Evolutionary conservation across 352 stramenopile genomes (phyloP).

Genomic region (Phytopythium cucurbitacearum): DNA sequence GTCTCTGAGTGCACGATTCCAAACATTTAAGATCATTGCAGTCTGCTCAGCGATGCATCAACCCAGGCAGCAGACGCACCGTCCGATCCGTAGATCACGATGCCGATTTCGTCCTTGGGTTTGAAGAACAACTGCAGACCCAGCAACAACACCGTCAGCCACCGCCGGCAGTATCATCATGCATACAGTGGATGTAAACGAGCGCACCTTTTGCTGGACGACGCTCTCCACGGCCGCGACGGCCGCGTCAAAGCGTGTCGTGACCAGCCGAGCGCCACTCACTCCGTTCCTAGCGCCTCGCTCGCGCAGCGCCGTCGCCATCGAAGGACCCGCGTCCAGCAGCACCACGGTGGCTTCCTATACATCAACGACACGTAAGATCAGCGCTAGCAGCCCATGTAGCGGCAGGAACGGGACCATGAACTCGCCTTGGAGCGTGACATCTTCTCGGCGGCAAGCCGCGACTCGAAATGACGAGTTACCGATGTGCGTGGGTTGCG

Average conservation of each 20-base stretch:
- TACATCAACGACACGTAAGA: slow-evolving; percentile 1
- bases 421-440: slow-evolving; percentile 22
- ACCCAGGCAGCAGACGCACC: slow-evolving; percentile 6
- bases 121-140: slow-evolving; percentile 63
- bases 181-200: not conserved
- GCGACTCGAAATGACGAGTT: slow-evolving; percentile 10
- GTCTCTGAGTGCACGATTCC: slow-evolving; percentile 33
- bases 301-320: slow-evolving; percentile 50
- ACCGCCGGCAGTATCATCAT: not conserved
- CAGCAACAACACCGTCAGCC: not conserved
- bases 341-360: slow-evolving; percentile 70
- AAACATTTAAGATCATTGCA: not conserved
- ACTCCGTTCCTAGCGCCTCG: slow-evolving; percentile 14
- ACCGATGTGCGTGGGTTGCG: not conserved
- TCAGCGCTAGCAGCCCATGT: not conserved
- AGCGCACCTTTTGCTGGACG: slow-evolving; percentile 61
- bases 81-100: slow-evolving; percentile 73
- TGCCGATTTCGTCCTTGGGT: slow-evolving; percentile 72
- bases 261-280: slow-evolving; percentile 6
- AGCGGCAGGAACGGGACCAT: not conserved
- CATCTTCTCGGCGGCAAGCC: slow-evolving; percentile 10
- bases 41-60: not conserved
- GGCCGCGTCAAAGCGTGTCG: slow-evolving; percentile 58
- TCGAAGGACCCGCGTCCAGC: slow-evolving; percentile 61
- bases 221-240: slow-evolving; percentile 52